Percentiles rank a stretch among this genome's conserved stretches.
These are phyloP conservation scores for Priceomyces melissophilus DNA, from an alignment of 805 yeast genomes.

Conservation along the genomic window DNA sequence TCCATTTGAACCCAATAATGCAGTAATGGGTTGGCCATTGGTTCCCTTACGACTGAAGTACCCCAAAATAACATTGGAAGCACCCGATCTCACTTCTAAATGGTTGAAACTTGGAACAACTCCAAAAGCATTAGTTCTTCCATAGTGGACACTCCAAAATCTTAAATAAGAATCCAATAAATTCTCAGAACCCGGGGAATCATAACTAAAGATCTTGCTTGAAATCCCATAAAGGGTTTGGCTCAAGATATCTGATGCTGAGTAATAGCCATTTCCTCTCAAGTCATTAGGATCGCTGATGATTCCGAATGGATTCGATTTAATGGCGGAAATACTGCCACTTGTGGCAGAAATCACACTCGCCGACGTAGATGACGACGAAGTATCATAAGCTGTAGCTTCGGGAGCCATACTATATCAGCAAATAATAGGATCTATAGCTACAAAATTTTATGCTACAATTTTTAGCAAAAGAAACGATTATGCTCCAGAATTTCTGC, in stretches of 20 bases:
- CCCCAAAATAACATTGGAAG: constrained; percentile 76
- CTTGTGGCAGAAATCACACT: constrained; percentile 3
- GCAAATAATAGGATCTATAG: too few species aligned
- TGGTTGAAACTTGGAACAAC: constrained; percentile 59
- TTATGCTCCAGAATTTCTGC: too few species aligned
- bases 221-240: constrained; percentile 53
- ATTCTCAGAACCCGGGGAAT: constrained; percentile 59
- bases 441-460: neutral
- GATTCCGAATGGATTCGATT: constrained; percentile 53
- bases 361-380: constrained; percentile 2
- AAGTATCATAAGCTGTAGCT: constrained; percentile 8
- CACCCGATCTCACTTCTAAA: constrained; percentile 78
- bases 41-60: constrained; percentile 43
- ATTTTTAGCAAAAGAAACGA: too few species aligned
- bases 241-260: constrained; percentile 52
- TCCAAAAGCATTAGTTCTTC: constrained; percentile 49
- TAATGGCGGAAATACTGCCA: constrained; percentile 4
- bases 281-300: constrained; percentile 54
- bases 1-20: constrained; percentile 62
- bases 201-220: constrained; percentile 63
- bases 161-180: constrained; percentile 57
- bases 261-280: constrained; percentile 47
- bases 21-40: constrained; percentile 40
- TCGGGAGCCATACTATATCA: constrained; percentile 11
- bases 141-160: constrained; percentile 55